phyloP scores from a whole-genome alignment of 164 flowering plant genomes.

The Liriodendron chinense region DNA sequence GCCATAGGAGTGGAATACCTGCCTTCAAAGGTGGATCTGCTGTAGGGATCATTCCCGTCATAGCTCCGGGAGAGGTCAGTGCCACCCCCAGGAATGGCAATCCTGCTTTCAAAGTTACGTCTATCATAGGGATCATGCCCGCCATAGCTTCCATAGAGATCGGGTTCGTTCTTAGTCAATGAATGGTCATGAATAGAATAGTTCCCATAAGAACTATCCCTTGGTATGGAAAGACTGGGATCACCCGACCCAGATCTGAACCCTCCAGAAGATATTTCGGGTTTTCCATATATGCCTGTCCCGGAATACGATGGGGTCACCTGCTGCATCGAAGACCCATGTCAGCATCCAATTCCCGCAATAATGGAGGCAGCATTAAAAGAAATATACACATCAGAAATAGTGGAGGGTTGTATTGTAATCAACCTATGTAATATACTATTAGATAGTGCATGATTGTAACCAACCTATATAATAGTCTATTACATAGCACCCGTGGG shows the following conservation, averaged over 20 bases:
- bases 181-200: neutral
- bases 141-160: slow-evolving; percentile 12
- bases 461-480: too few relatives aligned
- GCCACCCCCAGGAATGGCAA: slow-evolving; percentile 4
- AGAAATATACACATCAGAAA: too few relatives aligned
- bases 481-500: too few relatives aligned
- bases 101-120: slow-evolving; percentile 8
- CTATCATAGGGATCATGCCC: slow-evolving; percentile 12
- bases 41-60: slow-evolving; percentile 7
- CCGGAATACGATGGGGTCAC: slow-evolving; percentile 19
- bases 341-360: neutral
- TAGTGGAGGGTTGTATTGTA: too few relatives aligned
- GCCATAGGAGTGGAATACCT: neutral
- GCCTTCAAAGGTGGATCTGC: slow-evolving; percentile 4
- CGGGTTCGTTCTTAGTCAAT: slow-evolving; percentile 10
- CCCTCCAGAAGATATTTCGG: slow-evolving; percentile 12
- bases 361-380: too few relatives aligned
- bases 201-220: slow-evolving; percentile 14
- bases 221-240: slow-evolving; percentile 7
- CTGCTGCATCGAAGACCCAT: slow-evolving; percentile 14
- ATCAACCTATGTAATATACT: too few relatives aligned
- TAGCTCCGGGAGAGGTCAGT: slow-evolving; percentile 4
- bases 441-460: too few relatives aligned
- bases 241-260: slow-evolving; percentile 9
- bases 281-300: slow-evolving; percentile 8